phyloP scores from a whole-genome alignment of 805 yeast species.

The Phaffomyces antillensis region DNA sequence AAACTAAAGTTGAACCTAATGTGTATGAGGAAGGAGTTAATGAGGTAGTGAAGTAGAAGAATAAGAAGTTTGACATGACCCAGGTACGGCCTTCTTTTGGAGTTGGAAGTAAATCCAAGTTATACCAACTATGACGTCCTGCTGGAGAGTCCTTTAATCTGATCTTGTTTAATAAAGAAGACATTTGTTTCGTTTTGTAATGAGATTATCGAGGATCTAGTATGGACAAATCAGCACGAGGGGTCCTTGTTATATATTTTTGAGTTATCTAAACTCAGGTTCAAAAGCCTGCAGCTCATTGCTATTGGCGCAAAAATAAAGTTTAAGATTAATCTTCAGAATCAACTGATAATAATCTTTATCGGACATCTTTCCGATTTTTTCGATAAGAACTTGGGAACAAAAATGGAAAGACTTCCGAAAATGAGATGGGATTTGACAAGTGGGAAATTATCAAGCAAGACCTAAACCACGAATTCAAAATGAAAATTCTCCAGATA shows the following conservation, averaged over 20 bases:
- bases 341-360: too few relatives aligned
- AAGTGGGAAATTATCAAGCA: too few relatives aligned
- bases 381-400: too few relatives aligned
- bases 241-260: neutral
- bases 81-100: neutral
- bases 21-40: constrained; percentile 3
- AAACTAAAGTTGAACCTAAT: constrained; percentile 2
- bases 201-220: neutral
- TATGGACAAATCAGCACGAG: neutral
- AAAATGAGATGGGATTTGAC: neutral
- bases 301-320: too few relatives aligned
- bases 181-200: neutral
- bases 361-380: too few relatives aligned
- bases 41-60: constrained; percentile 3
- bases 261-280: neutral
- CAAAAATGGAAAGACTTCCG: neutral
- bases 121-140: constrained; percentile 3
- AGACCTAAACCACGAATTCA: too few relatives aligned
- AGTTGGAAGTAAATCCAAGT: constrained; percentile 1
- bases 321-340: too few relatives aligned
- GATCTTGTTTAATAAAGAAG: neutral
- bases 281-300: too few relatives aligned
- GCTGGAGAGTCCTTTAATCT: constrained; percentile 3
- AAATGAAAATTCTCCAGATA: too few relatives aligned
- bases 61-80: neutral